Evolutionary conservation across 306 rosid species (phyloP).

Genomic region (Lathyrus oleraceus): DNA sequence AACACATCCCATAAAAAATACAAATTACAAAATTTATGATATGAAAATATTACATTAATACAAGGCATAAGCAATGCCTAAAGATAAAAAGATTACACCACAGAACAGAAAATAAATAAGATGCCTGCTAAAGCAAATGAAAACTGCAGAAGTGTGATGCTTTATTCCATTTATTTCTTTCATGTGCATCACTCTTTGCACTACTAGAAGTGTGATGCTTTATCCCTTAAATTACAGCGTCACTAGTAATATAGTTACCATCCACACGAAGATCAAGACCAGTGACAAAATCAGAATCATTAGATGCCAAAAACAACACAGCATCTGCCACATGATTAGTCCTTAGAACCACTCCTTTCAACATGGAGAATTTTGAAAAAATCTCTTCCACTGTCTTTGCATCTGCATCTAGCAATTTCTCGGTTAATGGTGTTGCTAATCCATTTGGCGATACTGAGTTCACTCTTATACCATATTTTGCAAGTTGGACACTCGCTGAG

Average conservation of each 20-base stretch:
- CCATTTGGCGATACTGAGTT: constrained; percentile 53
- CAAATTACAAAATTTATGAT: too few relatives aligned
- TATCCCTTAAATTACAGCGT: too few relatives aligned
- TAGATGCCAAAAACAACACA: constrained; percentile 42
- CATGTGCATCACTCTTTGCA: background rate
- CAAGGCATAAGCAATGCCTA: too few relatives aligned
- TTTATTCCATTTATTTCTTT: background rate
- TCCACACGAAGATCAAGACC: constrained; percentile 46
- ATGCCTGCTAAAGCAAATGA: too few relatives aligned
- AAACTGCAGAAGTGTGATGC: too few relatives aligned
- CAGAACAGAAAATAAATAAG: too few relatives aligned
- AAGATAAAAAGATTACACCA: too few relatives aligned
- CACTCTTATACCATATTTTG: constrained; percentile 50
- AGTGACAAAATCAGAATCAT: constrained; percentile 41
- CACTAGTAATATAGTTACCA: constrained; percentile 4
- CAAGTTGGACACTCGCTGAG: constrained; percentile 51
- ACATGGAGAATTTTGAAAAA: constrained; percentile 2
- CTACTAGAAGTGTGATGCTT: background rate
- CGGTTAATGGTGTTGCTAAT: constrained; percentile 42
- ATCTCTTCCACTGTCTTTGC: constrained; percentile 2
- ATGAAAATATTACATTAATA: too few relatives aligned
- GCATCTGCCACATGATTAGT: constrained; percentile 45
- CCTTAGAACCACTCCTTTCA: constrained; percentile 42
- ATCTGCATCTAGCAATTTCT: background rate
- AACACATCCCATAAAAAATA: too few relatives aligned